Conservation (phyloP, 1,139 yeast species). For the Lizanozyma gosingica region DNA sequence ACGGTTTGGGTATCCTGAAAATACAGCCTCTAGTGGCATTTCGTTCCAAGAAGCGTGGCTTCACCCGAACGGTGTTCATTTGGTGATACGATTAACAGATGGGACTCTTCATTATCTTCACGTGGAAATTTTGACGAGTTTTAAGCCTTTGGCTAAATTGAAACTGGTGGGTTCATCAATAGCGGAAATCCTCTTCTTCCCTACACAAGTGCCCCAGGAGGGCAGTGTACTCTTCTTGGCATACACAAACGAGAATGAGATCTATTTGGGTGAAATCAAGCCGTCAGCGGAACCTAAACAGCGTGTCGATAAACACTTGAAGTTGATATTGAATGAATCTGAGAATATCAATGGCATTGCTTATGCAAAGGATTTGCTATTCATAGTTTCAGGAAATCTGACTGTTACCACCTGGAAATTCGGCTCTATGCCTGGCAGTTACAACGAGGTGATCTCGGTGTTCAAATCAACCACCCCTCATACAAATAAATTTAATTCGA, state of each 20-base stretch:
- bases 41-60: conserved; percentile 25
- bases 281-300: neutral
- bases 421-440: neutral
- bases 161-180: neutral
- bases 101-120: neutral
- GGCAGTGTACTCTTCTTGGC: neutral
- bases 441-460: neutral
- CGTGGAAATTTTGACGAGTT: neutral
- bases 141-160: neutral
- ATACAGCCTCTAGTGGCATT: conserved; percentile 5
- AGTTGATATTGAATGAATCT: neutral
- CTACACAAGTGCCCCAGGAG: neutral
- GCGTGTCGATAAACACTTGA: neutral
- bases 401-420: neutral
- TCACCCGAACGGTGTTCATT: conserved; percentile 30
- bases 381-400: neutral
- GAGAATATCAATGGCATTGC: neutral
- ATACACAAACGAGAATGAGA: neutral
- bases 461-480: neutral
- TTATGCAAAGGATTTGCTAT: neutral
- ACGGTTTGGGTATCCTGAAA: conserved; percentile 17
- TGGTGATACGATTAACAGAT: conserved; percentile 10
- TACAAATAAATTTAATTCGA: neutral
- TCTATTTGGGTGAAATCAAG: neutral
- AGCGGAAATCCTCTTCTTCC: neutral